These are phyloP conservation scores for Begonia fuchsioides DNA, from an alignment of 306 rosid genomes.

Conservation along the genomic window DNA sequence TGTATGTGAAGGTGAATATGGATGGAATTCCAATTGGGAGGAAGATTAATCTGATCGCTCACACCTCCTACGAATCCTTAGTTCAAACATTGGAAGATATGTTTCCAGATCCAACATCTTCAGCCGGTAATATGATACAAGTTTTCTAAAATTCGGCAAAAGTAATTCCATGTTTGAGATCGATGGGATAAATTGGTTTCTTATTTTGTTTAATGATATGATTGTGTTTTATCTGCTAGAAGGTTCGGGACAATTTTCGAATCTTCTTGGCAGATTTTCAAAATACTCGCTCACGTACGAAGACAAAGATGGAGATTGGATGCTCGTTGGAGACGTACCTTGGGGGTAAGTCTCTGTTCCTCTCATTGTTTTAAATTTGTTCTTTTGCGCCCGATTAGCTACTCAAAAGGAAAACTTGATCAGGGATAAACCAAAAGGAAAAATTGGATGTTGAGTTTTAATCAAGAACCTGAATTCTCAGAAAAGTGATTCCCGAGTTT, in stretches of 20 bases:
- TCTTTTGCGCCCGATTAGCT: too few relatives aligned
- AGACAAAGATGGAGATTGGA: conserved; percentile 98
- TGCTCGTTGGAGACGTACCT: conserved; percentile 99
- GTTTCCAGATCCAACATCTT: conserved; percentile 48
- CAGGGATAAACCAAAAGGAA: too few relatives aligned
- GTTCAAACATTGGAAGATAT: conserved; percentile 61
- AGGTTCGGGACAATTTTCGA: conserved; percentile 50
- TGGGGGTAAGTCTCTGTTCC: conserved; percentile 50
- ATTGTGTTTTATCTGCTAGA: conserved; percentile 7
- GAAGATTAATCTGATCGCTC: conserved; percentile 73
- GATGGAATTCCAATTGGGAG: conserved; percentile 84
- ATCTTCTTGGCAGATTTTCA: conserved; percentile 54
- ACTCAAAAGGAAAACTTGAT: too few relatives aligned
- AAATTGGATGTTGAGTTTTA: too few relatives aligned
- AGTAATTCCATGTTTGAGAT: background rate
- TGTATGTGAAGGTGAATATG: conserved; percentile 83
- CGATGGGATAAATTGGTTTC: background rate
- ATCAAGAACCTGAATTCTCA: too few relatives aligned
- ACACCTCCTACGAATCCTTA: conserved; percentile 63
- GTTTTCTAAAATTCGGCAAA: too few relatives aligned
- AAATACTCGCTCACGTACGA: conserved; percentile 79
- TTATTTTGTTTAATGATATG: conserved; percentile 4
- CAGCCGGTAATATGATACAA: conserved; percentile 31
- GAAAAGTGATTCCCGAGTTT: too few relatives aligned
- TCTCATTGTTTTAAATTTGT: too few relatives aligned